phyloP scores from a whole-genome alignment of 108 stramenopile genomes.

The Fistulifera pelliculosa region DNA sequence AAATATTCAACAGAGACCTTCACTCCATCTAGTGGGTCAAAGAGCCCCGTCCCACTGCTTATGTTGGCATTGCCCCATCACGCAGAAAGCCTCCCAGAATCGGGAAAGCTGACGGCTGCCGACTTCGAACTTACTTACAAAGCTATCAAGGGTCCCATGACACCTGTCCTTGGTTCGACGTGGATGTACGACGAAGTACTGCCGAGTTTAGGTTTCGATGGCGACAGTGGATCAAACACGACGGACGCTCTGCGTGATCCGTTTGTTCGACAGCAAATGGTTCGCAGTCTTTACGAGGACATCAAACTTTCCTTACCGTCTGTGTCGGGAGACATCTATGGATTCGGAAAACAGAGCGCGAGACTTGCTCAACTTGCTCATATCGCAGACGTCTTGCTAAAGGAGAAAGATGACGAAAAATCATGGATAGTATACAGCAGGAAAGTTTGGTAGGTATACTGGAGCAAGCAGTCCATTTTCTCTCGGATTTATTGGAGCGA shows the following conservation, averaged over 20 bases:
- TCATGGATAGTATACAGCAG: neutral
- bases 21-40: constrained; percentile 16
- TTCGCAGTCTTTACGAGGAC: constrained; percentile 53
- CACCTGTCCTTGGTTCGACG: constrained; percentile 51
- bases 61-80: constrained; percentile 85
- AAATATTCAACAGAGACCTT: constrained; percentile 37
- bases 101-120: constrained; percentile 21
- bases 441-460: neutral
- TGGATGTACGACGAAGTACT: constrained; percentile 73
- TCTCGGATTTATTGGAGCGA: constrained; percentile 20
- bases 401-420: constrained; percentile 6
- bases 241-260: constrained; percentile 25
- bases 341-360: constrained; percentile 75
- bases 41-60: constrained; percentile 28
- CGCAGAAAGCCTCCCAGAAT: constrained; percentile 37
- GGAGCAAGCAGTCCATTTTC: constrained; percentile 8
- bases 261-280: constrained; percentile 32
- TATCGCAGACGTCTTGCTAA: constrained; percentile 32
- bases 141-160: constrained; percentile 74
- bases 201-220: constrained; percentile 34
- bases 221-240: constrained; percentile 13
- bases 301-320: constrained; percentile 48
- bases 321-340: constrained; percentile 53
- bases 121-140: constrained; percentile 58
- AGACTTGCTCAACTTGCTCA: constrained; percentile 72